Evolutionary conservation across 108 stramenopile genomes (phyloP).

Genomic region (Poteriospumella lacustris): DNA sequence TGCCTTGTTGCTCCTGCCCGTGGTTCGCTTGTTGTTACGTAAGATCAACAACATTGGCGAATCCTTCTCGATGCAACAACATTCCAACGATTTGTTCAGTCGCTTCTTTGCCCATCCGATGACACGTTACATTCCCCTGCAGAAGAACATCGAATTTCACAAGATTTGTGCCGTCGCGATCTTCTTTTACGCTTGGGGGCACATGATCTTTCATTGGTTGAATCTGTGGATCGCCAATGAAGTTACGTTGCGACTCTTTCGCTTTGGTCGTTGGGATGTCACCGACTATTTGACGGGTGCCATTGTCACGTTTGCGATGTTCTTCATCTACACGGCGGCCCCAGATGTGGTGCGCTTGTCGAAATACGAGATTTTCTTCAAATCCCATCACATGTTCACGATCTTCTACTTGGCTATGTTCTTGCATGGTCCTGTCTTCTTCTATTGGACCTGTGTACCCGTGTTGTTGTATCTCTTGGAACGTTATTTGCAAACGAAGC

Average conservation of each 20-base stretch:
- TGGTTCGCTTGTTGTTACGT: slow-evolving; percentile 17
- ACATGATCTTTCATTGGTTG: slow-evolving; percentile 38
- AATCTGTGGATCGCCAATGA: slow-evolving; percentile 20
- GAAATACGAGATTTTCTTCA: slow-evolving; percentile 46
- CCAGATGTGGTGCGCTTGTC: slow-evolving; percentile 26
- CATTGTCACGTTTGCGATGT: slow-evolving; percentile 36
- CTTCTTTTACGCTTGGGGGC: slow-evolving; percentile 27
- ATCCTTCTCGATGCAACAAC: not conserved
- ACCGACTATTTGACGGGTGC: slow-evolving; percentile 40
- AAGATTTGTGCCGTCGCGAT: slow-evolving; percentile 42
- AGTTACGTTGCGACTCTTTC: slow-evolving; percentile 31
- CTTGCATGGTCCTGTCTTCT: slow-evolving; percentile 45
- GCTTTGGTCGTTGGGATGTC: slow-evolving; percentile 25
- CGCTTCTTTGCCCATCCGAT: slow-evolving; percentile 35
- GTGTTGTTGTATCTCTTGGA: slow-evolving; percentile 35
- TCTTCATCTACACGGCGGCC: slow-evolving; percentile 43
- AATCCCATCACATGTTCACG: slow-evolving; percentile 41
- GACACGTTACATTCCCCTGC: slow-evolving; percentile 36
- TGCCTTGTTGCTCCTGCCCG: slow-evolving; percentile 36
- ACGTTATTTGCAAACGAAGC: slow-evolving; percentile 23
- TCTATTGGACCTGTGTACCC: slow-evolving; percentile 33
- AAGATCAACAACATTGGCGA: slow-evolving; percentile 35
- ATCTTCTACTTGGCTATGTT: slow-evolving; percentile 37
- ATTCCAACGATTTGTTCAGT: not conserved
- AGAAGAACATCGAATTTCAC: slow-evolving; percentile 50